Evolutionary conservation across 1,284 basidiomycete species (phyloP), one percentile per base, ranked within the genome.

Genomic region (Trichosporon asahii): DNA sequence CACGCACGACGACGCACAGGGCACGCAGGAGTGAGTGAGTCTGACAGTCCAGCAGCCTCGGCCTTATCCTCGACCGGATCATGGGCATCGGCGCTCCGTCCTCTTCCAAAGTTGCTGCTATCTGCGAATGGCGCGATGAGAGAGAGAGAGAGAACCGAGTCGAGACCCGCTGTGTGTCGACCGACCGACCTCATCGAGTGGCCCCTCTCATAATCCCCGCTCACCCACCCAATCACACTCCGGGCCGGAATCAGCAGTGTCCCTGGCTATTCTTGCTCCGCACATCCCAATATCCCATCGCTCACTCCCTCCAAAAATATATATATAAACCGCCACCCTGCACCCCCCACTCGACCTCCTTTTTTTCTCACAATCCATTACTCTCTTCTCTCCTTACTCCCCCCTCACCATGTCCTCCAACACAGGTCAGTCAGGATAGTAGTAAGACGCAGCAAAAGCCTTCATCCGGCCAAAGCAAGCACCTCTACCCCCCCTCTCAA

Each of bases 391-490:
- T 11, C 29, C 57, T 61, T 31, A 5, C 55, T 33, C 29, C 18
- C 29, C 31, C 11, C 23, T n/a, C 57, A 61, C 57, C 57, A 61
- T 61, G 57, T 61, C 57, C 57, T 61, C 57, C 15, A 29, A 29
- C 29, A n/a, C 27, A 61, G 57, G 57, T 61, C 57, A 61, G 57
- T 61, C 57, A 33, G 29, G 1, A 21, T 25, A 61, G 57, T 61
- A 61, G 57, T 61, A 61, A 61, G 57, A 61, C 57, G 57, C 57
- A 33, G 57, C 29, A 4, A 33, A 33, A 33, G 31, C 12, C 18
- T n/a, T n/a, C 35, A 5, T 12, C 9, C 15, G 18, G 40, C 40
- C 29, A 27, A 27, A 23, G 8, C 53, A 27, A 23, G 55, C 29
- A 61, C 15, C 27, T 15, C 15, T 31, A 33, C 15, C 57, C 11